Evolutionary conservation across 164 flowering plant genomes (phyloP).

Genomic region (Magnolia officinalis): DNA sequence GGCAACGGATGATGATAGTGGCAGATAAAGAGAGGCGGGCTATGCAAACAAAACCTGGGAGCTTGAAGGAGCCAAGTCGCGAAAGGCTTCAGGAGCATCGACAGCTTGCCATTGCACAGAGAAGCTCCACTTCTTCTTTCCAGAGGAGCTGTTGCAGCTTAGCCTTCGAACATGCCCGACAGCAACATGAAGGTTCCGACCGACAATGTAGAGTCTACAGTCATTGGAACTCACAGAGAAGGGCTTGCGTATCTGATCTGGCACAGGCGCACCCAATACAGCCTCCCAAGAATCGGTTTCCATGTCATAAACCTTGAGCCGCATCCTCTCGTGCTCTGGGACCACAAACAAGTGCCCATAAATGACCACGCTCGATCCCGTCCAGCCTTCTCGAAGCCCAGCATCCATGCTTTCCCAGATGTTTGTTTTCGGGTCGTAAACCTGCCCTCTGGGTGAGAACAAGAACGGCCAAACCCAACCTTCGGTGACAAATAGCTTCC

Average conservation of each 20-base stretch:
- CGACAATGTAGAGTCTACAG: slow-evolving; percentile 58
- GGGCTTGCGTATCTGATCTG: slow-evolving; percentile 61
- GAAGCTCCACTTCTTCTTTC: slow-evolving; percentile 39
- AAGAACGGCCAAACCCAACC: slow-evolving; percentile 74
- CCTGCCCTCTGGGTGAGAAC: slow-evolving; percentile 59
- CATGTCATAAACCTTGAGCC: slow-evolving; percentile 51
- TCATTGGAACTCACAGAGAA: slow-evolving; percentile 48
- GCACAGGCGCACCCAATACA: slow-evolving; percentile 52
- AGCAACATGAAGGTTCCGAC: slow-evolving; percentile 68
- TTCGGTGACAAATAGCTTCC: slow-evolving; percentile 63
- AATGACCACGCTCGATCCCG: slow-evolving; percentile 60
- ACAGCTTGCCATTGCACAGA: slow-evolving; percentile 63
- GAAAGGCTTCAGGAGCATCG: slow-evolving; percentile 56
- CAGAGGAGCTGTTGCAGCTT: slow-evolving; percentile 4
- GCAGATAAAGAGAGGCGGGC: slow-evolving; percentile 3
- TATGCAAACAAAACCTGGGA: slow-evolving; percentile 80
- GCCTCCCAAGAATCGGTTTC: slow-evolving; percentile 53
- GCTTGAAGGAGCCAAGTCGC: slow-evolving; percentile 72
- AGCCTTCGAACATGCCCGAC: slow-evolving; percentile 53
- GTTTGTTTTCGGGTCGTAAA: slow-evolving; percentile 52
- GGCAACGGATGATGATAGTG: slow-evolving; percentile 1
- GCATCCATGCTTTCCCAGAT: slow-evolving; percentile 57
- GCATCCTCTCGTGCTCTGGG: slow-evolving; percentile 56
- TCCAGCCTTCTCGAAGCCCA: slow-evolving; percentile 69
- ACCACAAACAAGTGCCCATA: slow-evolving; percentile 54